Base-by-base conservation (phyloP, 805 yeast genomes). In the Metschnikowia proteae region DNA sequence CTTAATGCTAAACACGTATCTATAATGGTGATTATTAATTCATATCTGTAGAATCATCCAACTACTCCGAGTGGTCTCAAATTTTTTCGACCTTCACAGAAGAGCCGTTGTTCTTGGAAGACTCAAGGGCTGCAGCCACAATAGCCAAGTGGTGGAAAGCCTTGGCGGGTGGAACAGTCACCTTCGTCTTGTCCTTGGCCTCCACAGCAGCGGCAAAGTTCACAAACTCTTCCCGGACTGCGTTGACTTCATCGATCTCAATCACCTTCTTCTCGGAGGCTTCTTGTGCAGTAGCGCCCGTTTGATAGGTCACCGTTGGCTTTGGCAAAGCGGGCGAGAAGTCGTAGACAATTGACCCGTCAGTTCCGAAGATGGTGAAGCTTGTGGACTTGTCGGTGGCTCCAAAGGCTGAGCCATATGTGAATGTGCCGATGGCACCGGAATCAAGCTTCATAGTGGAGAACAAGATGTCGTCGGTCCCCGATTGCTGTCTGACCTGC, bases 111-210 rank as follows among this genome's bases (percentile, higher is more conserved):
- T 75, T 66, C 13, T 70, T 57, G 34, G 88, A 80, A 50, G 94
- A 84, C 55, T 85, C 84, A 33, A 92, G 68, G 51, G 88, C 86
- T 27, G 97, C 98, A 48, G 81, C 96, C 49, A 92, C 81, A 57
- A 88, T 79, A 5, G 97, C 96, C 65, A 91, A 80, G 67, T 92
- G 98, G 67, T 91, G 97, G 82, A 86, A 91, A 5, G 95, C 89
- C 53, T 74, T 78, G 54, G 80, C 84, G 26, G 96, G 96, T n/a
- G 83, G 75, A 37, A 80, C 79, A 36, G 62, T 70, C 45, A 84
- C 67, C 47, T 79, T 54, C 3, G 71, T 60, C 68, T 86, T 86
- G 64, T 87, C 88, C 54, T 80, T 79, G 48, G 75, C 70, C 26
- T 61, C 54, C 28, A 86, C 83, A n/a, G 90, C 89, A 37, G 73